Evolutionary conservation across 805 yeast genomes (phyloP).

Genomic region (Hanseniaspora jakobsenii): DNA sequence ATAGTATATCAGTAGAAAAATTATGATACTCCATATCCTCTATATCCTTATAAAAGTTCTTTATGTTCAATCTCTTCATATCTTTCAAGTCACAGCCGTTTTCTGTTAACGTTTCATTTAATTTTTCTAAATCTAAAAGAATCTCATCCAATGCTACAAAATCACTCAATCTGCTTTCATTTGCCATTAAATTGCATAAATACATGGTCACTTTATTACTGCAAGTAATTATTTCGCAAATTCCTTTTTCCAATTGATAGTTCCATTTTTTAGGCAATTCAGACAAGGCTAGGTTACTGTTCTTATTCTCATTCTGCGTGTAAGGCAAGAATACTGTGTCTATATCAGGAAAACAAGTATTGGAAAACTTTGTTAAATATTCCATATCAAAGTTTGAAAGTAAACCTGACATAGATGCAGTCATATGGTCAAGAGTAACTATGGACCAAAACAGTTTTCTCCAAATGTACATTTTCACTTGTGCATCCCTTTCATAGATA

Average conservation of each 20-base stretch:
- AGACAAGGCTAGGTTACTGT: no score
- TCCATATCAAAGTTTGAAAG: constrained; percentile 7
- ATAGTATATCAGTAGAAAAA: not conserved
- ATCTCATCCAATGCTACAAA: constrained; percentile 1
- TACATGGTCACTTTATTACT: not conserved
- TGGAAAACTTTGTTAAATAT: constrained; percentile 1
- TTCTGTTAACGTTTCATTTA: not conserved
- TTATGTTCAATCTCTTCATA: not conserved
- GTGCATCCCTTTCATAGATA: not conserved
- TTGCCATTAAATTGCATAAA: constrained; percentile 4
- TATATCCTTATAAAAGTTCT: constrained; percentile 4
- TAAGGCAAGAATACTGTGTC: no score
- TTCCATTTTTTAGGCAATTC: not conserved
- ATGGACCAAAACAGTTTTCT: constrained; percentile 13
- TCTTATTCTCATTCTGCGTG: no score
- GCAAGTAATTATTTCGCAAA: constrained; percentile 6
- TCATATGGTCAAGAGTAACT: constrained; percentile 13
- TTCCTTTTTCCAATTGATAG: not conserved
- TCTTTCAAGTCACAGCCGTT: not conserved
- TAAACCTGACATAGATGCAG: constrained; percentile 7
- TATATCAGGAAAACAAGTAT: constrained; percentile 11
- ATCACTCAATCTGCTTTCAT: constrained; percentile 1
- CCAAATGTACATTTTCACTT: constrained; percentile 6
- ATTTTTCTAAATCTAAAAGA: not conserved
- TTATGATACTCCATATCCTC: constrained; percentile 10